Evolutionary conservation across 495 filamentous ascomycete genomes (phyloP).

Genomic region (Xylaria scruposa): DNA sequence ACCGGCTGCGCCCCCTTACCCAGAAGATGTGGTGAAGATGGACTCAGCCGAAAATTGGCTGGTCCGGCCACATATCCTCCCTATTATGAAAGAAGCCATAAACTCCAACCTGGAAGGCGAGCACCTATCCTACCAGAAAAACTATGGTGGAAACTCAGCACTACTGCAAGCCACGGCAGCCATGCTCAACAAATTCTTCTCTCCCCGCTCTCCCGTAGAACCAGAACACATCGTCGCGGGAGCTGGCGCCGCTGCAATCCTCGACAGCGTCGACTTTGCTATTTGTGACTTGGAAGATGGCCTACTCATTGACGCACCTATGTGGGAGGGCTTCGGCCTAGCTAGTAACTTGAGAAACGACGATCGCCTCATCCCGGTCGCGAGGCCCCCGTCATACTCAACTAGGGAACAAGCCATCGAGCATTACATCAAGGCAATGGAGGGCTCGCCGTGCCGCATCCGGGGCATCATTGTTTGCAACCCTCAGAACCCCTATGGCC

Average conservation of each 20-base stretch:
- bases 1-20: conserved; percentile 1
- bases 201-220: neutral
- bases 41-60: conserved; percentile 17
- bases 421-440: conserved; percentile 13
- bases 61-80: conserved; percentile 14
- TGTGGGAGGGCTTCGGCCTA: conserved; percentile 12
- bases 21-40: conserved; percentile 15
- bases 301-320: conserved; percentile 1
- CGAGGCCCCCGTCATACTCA: neutral
- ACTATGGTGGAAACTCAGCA: neutral
- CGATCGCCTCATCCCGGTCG: conserved; percentile 2
- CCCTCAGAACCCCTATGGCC: conserved; percentile 7
- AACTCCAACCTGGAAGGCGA: neutral
- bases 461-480: conserved; percentile 8
- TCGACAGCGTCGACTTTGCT: conserved; percentile 5
- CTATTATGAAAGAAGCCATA: conserved; percentile 7
- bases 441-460: conserved; percentile 6
- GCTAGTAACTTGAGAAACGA: conserved; percentile 5
- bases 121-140: conserved; percentile 3
- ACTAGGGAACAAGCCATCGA: neutral
- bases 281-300: neutral
- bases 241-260: conserved; percentile 1
- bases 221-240: conserved; percentile 5
- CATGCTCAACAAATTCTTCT: conserved; percentile 15
- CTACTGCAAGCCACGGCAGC: neutral